phyloP scores from a whole-genome alignment of 805 yeast genomes.

The Ogataea degrootiae region DNA sequence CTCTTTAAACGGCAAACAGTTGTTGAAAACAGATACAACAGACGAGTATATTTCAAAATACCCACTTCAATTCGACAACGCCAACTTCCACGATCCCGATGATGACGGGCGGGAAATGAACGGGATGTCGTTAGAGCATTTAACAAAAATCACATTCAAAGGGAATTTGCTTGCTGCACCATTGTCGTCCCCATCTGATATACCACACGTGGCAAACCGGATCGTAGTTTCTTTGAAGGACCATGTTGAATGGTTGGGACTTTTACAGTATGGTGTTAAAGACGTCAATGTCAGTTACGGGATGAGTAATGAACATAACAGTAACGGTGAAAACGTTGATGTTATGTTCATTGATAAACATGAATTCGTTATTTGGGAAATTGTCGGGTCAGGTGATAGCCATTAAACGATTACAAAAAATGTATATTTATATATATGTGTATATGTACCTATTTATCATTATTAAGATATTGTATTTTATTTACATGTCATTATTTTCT shows the following conservation, averaged over 20 bases:
- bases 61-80: slow-evolving; percentile 8
- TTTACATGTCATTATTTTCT: background rate
- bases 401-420: slow-evolving; percentile 4
- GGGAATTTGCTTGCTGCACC: slow-evolving; percentile 13
- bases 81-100: no score
- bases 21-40: slow-evolving; percentile 15
- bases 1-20: slow-evolving; percentile 22
- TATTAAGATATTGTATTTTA: background rate
- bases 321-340: slow-evolving; percentile 27
- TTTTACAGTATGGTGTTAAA: slow-evolving; percentile 25
- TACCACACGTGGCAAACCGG: no score
- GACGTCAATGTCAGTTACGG: slow-evolving; percentile 26
- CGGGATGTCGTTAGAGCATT: no score
- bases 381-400: slow-evolving; percentile 27
- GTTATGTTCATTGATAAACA: slow-evolving; percentile 15
- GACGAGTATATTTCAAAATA: slow-evolving; percentile 25
- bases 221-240: no score
- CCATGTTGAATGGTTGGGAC: slow-evolving; percentile 18
- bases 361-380: slow-evolving; percentile 26
- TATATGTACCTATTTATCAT: background rate
- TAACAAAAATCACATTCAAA: slow-evolving; percentile 4
- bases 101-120: no score
- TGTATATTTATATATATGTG: background rate
- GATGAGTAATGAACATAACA: slow-evolving; percentile 23
- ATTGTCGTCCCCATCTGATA: slow-evolving; percentile 1